Evolutionary conservation across 257 asterid species (phyloP), one percentile per base, ranked within the genome.

Genomic region (Leonotis leonurus): DNA sequence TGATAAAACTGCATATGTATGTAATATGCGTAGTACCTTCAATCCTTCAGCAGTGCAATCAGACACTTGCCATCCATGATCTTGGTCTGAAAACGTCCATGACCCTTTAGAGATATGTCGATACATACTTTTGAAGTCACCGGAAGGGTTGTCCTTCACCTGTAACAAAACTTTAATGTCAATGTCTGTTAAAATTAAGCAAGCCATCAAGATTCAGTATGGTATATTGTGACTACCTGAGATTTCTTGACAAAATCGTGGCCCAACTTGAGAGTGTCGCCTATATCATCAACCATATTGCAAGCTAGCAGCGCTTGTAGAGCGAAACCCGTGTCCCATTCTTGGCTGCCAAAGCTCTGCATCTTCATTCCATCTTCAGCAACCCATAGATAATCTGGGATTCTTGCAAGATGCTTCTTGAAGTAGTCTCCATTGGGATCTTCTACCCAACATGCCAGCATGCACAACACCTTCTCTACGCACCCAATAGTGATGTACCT

Each of bases 31-130:
- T n/a, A n/a, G n/a, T n/a, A 87, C 97, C 96, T 85, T 90, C 67
- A 90, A 49, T 48, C 83, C 97, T 75, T 90, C 97, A n/a, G 97
- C 96, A 0, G 96, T 90, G 68, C 96, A 87, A 62, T 90, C 97
- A n/a, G 98, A 90, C 22, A 85, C 96, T 77, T 88, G 96, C 96
- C 98, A 90, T 6, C 96, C 98, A 12, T 90, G 98, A 78, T 90
- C 98, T 78, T 88, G 96, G 68, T 90, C 94, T 3, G 98, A 88
- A 75, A 90, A 90, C 0, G 98, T 88, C 98, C 98, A 90, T 0
- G 96, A 82, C 16, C 98, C 98, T 69, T 88, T 90, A 1, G 96
- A 85, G 52, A 82, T 85, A 63, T 88, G 98, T 16, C 96, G 82
- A 59, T 90, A 64, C 96, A 88, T 88, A 36, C 87, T 74, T 50